These are phyloP conservation scores for Amanita rubescens DNA, from an alignment of 768 basidiomycete species.

Conservation along the genomic window DNA sequence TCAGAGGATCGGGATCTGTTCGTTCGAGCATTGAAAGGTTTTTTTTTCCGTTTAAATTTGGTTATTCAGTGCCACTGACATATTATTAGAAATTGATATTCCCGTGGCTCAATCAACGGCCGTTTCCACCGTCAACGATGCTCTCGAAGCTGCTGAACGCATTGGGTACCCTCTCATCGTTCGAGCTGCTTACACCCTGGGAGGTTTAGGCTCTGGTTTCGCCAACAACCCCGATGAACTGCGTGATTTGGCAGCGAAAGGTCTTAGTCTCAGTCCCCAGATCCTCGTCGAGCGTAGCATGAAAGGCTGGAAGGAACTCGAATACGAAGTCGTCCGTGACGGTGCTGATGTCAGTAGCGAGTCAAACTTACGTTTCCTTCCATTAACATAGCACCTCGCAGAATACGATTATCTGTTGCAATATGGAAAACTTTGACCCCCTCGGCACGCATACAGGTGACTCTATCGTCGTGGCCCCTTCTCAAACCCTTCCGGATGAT, in stretches of 20 bases:
- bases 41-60: slow-evolving; percentile 16
- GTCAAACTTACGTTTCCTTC: slow-evolving; percentile 2
- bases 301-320: slow-evolving; percentile 99
- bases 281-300: slow-evolving; percentile 95
- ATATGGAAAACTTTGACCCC: slow-evolving; percentile 99
- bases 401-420: slow-evolving; percentile 99
- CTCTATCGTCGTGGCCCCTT: slow-evolving; percentile 98
- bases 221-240: slow-evolving; percentile 93
- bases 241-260: slow-evolving; percentile 88
- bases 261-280: slow-evolving; percentile 86
- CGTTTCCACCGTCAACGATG: slow-evolving; percentile 91
- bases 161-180: slow-evolving; percentile 98
- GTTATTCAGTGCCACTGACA: slow-evolving; percentile 7
- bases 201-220: slow-evolving; percentile 97
- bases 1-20: slow-evolving; percentile 97
- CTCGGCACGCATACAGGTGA: slow-evolving; percentile 99
- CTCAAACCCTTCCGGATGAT: slow-evolving; percentile 94
- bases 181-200: slow-evolving; percentile 94
- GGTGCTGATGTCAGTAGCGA: slow-evolving; percentile 76
- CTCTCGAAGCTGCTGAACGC: slow-evolving; percentile 79
- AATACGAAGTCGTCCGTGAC: slow-evolving; percentile 98
- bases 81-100: slow-evolving; percentile 79
- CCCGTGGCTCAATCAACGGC: slow-evolving; percentile 94
- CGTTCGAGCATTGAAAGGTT: slow-evolving; percentile 92
- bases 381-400: slow-evolving; percentile 22